These are phyloP conservation scores for Syncephalastrum sp. DNA, from an alignment of 371 early-diverging fungal species.

Conservation along the genomic window DNA sequence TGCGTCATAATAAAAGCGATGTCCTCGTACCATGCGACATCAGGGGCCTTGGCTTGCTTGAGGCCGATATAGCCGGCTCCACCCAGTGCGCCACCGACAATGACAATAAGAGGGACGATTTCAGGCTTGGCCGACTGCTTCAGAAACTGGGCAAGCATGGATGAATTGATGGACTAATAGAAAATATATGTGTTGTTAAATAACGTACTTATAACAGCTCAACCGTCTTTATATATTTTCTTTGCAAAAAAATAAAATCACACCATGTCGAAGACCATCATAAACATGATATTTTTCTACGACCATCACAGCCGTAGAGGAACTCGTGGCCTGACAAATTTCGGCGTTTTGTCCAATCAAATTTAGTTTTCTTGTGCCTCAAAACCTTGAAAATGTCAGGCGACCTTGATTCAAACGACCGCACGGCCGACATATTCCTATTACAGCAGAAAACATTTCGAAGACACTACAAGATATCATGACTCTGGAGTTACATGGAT, in stretches of 20 bases:
- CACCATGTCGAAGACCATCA: not conserved
- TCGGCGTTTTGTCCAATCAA: too few relatives aligned
- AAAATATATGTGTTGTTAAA: not conserved
- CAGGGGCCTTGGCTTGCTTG: slow-evolving; percentile 34
- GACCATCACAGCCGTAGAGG: too few relatives aligned
- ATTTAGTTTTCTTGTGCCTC: too few relatives aligned
- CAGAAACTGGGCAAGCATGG: slow-evolving; percentile 22
- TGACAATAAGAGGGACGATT: slow-evolving; percentile 31
- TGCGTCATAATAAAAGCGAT: not conserved
- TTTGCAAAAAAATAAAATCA: not conserved
- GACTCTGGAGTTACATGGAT: too few relatives aligned
- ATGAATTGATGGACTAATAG: slow-evolving; percentile 6
- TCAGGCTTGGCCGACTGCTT: slow-evolving; percentile 32
- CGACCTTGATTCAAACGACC: too few relatives aligned
- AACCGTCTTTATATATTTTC: not conserved
- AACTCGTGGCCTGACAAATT: too few relatives aligned
- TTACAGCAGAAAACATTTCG: too few relatives aligned
- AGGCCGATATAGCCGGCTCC: slow-evolving; percentile 28
- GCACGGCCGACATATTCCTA: too few relatives aligned
- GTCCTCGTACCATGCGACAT: slow-evolving; percentile 33
- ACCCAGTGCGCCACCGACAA: slow-evolving; percentile 26
- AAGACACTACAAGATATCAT: too few relatives aligned
- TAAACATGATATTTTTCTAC: too few relatives aligned
- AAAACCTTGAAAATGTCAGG: too few relatives aligned
- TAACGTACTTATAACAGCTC: not conserved